Percentiles rank a stretch among this genome's conserved stretches.
Conservation (phyloP, 164 flowering plant species). For the Umbilicus rupestris region DNA sequence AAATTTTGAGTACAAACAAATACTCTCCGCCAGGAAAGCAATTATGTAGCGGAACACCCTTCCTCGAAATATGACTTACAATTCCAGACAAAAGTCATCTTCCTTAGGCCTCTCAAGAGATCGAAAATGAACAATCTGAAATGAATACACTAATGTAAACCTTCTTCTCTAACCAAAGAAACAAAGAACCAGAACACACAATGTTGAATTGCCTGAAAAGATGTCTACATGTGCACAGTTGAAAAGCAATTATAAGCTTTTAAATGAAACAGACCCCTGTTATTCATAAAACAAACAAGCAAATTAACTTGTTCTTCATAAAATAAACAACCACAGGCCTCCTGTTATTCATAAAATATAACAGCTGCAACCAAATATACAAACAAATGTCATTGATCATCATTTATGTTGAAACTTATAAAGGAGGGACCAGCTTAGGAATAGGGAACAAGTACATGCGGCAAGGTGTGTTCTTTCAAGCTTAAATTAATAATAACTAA, state of each 20-base stretch:
- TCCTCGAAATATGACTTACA: neutral
- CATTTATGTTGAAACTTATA: neutral
- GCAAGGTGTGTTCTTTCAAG: neutral
- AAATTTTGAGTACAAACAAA: neutral
- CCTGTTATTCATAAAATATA: too few species aligned
- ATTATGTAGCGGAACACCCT: neutral
- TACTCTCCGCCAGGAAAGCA: neutral
- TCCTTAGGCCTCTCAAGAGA: constrained; percentile 8
- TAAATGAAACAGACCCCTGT: neutral
- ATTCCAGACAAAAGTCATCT: neutral
- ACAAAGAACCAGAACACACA: constrained; percentile 17
- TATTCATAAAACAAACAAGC: neutral
- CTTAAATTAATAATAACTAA: neutral
- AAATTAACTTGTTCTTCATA: too few species aligned
- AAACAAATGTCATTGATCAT: too few species aligned
- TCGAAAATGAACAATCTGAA: constrained; percentile 9
- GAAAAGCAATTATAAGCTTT: neutral
- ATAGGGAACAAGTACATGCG: neutral
- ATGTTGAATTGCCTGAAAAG: neutral
- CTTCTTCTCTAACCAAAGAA: constrained; percentile 1
- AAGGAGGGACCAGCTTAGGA: neutral
- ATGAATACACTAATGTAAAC: neutral
- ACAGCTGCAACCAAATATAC: too few species aligned
- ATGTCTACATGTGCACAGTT: neutral
- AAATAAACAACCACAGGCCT: too few species aligned